phyloP scores from a whole-genome alignment of 1,139 yeast genomes.

The Candida tunisiensis region DNA sequence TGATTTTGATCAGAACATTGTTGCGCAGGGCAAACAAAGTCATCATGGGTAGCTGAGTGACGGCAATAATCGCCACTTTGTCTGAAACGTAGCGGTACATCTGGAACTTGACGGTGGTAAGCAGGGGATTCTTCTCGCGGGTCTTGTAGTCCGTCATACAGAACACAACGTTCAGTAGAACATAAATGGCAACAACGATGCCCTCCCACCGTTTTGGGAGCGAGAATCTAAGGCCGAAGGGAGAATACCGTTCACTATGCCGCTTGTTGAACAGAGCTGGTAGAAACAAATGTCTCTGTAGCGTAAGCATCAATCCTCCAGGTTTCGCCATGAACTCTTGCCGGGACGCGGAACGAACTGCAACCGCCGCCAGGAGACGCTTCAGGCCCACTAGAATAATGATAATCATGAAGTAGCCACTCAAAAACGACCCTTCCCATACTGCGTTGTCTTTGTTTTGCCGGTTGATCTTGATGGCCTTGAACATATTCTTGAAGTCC shows the following conservation, averaged over 20 bases:
- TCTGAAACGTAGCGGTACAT: conserved; percentile 33
- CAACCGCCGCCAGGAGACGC: conserved; percentile 10
- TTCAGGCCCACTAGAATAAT: conserved; percentile 7
- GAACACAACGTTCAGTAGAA: conserved; percentile 28
- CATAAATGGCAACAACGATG: conserved; percentile 29
- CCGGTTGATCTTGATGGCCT: conserved; percentile 10
- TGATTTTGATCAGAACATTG: conserved; percentile 42
- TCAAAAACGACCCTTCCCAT: conserved; percentile 17
- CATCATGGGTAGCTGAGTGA: conserved; percentile 24
- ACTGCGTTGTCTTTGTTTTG: conserved; percentile 16
- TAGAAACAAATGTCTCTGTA: conserved; percentile 11
- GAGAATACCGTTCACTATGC: conserved; percentile 13
- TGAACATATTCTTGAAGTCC: no score
- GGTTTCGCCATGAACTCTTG: no score
- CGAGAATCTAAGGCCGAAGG: conserved; percentile 12
- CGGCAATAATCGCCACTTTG: conserved; percentile 29
- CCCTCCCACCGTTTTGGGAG: conserved; percentile 55
- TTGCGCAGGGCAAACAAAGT: conserved; percentile 50
- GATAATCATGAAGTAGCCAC: conserved; percentile 19
- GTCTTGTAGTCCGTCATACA: conserved; percentile 26
- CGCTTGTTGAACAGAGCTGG: conserved; percentile 18
- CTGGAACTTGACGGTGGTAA: conserved; percentile 24
- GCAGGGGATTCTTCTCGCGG: conserved; percentile 23
- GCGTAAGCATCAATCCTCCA: no score
- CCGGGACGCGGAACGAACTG: conserved; percentile 8